Evolutionary conservation across 1,284 basidiomycete species (phyloP), one percentile per base, ranked within the genome.

Genomic region (Cryptococcus sp.): DNA sequence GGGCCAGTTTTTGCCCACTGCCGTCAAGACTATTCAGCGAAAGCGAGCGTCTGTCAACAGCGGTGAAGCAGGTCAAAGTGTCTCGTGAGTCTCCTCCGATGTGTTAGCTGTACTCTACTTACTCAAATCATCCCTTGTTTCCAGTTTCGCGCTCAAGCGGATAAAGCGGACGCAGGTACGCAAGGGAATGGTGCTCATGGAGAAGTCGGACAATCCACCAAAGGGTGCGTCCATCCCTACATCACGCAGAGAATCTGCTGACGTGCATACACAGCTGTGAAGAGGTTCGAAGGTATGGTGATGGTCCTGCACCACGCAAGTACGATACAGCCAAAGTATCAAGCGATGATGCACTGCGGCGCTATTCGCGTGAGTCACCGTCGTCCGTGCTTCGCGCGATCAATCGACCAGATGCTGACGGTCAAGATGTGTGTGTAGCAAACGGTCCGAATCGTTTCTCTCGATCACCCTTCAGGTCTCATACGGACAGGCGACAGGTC

Each of bases 11-110:
- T 84, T 88, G 61, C 84, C 84, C 20, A 92, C 91, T 0, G 82
- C 86, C 3, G 83, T 99, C 64, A 92, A 91, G 81, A 90, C 87
- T 60, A 99, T 99, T 78, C 94, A 99, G 79, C 85, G 94, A 52
- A 99, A 98, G 78, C 82, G 91, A 42, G 92, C 91, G 27, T 84
- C 88, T 53, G 93, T 99, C 8, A 84, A 84, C 25, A 84, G 84
- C 11, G 95, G 91, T 0, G 91, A 93, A 66, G 96, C 95, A 0
- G 95, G 95, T 1, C 95, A 99, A 79, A 92, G 90, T 57, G 93
- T 98, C 10, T 91, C 91, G 23, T 79, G 27, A 70, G 73, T 68
- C 23, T 11, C 10, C 38, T 50, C 2, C 0, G 23, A 53, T 39
- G 5, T 40, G 15, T 7, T 25, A 2, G 38, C 27, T 15, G 11